A percentile compares a stretch with the other conserved stretches of the same genome.
Conservation (phyloP, 2,329 filamentous ascomycete species). For the Aspergillus sp. region DNA sequence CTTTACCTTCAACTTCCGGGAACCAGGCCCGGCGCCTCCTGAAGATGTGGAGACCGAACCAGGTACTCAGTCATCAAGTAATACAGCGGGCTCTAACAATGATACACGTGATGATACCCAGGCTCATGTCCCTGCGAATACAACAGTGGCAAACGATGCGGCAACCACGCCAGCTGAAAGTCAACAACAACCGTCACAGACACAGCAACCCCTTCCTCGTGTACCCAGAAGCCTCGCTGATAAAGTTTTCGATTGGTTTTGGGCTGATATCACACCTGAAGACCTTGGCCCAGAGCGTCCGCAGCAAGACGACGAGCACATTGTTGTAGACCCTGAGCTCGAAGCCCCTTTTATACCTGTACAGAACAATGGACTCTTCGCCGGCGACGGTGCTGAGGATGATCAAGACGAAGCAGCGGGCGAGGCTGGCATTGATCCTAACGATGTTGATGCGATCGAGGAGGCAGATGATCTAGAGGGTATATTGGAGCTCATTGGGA, state of each 20-base stretch:
- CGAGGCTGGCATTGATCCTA: slow-evolving; percentile 56
- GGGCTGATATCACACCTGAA: slow-evolving; percentile 32
- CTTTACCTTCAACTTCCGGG: slow-evolving; percentile 2
- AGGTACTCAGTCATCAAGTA: background rate
- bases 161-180: background rate
- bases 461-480: slow-evolving; percentile 93
- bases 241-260: slow-evolving; percentile 36
- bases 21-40: background rate
- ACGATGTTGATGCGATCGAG: slow-evolving; percentile 48
- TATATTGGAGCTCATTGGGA: slow-evolving; percentile 89
- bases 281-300: slow-evolving; percentile 32
- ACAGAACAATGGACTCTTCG: slow-evolving; percentile 36
- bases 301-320: slow-evolving; percentile 50
- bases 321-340: slow-evolving; percentile 50
- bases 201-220: slow-evolving; percentile 7
- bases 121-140: background rate
- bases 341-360: slow-evolving; percentile 55
- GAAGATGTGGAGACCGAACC: background rate
- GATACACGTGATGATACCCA: background rate
- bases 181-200: background rate
- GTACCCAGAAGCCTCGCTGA: slow-evolving; percentile 16
- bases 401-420: slow-evolving; percentile 25
- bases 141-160: background rate
- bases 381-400: slow-evolving; percentile 19
- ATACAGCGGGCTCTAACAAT: background rate